A percentile compares a stretch with the other conserved stretches of the same genome.
Evolutionary conservation across 495 filamentous ascomycete genomes (phyloP).

Genomic region (Massariosphaeria phaeospora): DNA sequence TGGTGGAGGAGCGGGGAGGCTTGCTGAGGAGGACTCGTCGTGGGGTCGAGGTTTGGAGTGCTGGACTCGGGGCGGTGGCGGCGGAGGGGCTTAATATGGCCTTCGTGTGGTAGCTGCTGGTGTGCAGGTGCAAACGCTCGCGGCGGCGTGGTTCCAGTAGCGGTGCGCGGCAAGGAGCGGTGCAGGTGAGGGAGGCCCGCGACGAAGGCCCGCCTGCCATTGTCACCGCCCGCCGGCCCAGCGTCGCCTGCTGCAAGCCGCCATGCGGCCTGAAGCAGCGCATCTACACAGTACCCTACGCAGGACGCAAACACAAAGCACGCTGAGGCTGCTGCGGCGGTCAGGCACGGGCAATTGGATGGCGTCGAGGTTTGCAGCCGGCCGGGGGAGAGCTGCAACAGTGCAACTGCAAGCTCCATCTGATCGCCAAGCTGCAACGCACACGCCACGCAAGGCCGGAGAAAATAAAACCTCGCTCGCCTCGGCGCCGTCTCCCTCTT

Average conservation of each 20-base stretch:
- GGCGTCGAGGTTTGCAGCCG: slow-evolving; percentile 7
- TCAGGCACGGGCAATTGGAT: slow-evolving; percentile 12
- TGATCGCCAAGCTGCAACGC: slow-evolving; percentile 2
- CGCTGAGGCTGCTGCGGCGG: slow-evolving; percentile 2
- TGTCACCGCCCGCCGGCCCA: not conserved
- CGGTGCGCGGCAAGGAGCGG: slow-evolving; percentile 10
- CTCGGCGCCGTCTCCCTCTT: not conserved
- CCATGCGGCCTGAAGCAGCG: slow-evolving; percentile 25
- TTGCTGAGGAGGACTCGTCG: not conserved
- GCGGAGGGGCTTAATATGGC: not conserved
- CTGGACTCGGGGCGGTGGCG: not conserved
- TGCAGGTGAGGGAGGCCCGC: not conserved
- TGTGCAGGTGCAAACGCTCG: slow-evolving; percentile 16
- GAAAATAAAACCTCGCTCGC: slow-evolving; percentile 3
- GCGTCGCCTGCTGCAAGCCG: not conserved
- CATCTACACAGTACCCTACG: slow-evolving; percentile 14
- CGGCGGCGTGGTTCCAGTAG: slow-evolving; percentile 4
- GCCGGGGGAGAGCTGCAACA: not conserved
- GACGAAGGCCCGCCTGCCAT: not conserved
- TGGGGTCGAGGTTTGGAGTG: slow-evolving; percentile 7
- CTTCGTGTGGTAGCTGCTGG: not conserved
- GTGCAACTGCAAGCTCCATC: not conserved
- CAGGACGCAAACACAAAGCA: slow-evolving; percentile 19
- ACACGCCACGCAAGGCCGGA: slow-evolving; percentile 14
- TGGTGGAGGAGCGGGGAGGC: not conserved